Base-by-base conservation (phyloP, 805 yeast species). In the Candida chilensis region DNA sequence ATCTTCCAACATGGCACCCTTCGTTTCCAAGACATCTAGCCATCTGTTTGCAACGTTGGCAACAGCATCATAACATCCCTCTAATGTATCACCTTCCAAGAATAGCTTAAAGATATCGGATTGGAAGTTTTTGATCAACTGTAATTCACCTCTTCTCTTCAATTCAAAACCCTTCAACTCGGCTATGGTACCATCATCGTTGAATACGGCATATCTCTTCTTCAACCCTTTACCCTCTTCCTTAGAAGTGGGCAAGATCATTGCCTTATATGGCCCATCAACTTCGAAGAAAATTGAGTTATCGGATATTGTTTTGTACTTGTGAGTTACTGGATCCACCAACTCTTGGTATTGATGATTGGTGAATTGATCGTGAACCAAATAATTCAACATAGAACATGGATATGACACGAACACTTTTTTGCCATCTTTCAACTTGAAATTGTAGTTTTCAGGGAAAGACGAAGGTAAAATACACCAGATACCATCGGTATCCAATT, bases 221-320 rank as follows among this genome's bases (percentile, higher is more conserved):
- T 92, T 92, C 47, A 92, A 67, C 40, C 96, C 96, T 54, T 88
- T 88, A 27, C 95, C 97, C 64, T 94, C 97, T 50, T 92, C 98
- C 39, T 86, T 85, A 0, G 97, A 90, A 0, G 97, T 87, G 4
- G 99, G 99, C 30, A 92, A 66, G 34, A 92, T 74, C 98, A 92
- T 92, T 0, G 98, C 98, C 45, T 77, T 82, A 50, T 92, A 92
- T 1, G 99, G 99, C 8, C 99, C 99, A 60, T 92, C 99, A 13
- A 94, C 96, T 51, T 92, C 99, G 42, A 92, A 92, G 58, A 90
- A 90, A 54, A 92, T 92, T 11, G 96, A 82, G 53, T 92, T 92
- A 46, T 92, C 98, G 14, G 90, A 77, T 29, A 71, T 70, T 0
- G 87, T 80, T 32, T 78, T 75, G 54, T 90, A 92, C 41, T 71